A percentile compares a stretch with the other conserved stretches of the same genome.
These are phyloP conservation scores for Colletotrichum tropicale DNA, from an alignment of 2,329 filamentous ascomycete genomes.

Conservation along the genomic window DNA sequence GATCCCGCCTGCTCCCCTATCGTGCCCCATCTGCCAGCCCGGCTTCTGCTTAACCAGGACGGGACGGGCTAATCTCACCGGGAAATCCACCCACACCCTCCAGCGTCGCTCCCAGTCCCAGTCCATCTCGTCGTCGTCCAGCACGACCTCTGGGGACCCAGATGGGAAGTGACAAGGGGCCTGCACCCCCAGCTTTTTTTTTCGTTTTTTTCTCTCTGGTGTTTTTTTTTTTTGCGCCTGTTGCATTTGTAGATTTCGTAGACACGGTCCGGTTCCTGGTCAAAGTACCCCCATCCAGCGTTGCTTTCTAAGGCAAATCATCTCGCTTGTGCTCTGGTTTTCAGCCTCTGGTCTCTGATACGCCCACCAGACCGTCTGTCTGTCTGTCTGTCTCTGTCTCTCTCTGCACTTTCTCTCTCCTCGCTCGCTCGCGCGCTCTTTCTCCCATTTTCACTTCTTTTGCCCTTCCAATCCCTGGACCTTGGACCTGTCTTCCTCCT, in stretches of 20 bases:
- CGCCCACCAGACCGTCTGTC: conserved; percentile 17
- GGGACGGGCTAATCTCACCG: conserved; percentile 46
- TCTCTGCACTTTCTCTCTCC: background rate
- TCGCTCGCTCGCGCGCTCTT: background rate
- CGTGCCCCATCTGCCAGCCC: conserved; percentile 26
- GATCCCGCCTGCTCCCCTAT: conserved; percentile 29
- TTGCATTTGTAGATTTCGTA: conserved; percentile 3
- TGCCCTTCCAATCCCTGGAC: background rate
- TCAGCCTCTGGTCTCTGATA: conserved; percentile 46
- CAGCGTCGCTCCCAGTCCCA: conserved; percentile 1
- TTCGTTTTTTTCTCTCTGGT: background rate
- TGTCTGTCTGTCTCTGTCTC: conserved; percentile 21
- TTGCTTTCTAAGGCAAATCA: conserved; percentile 52
- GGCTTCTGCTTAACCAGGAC: conserved; percentile 18
- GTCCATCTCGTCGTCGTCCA: background rate
- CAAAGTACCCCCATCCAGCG: conserved; percentile 33
- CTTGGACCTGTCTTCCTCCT: background rate
- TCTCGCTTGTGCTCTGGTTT: conserved; percentile 52
- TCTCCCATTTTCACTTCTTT: background rate
- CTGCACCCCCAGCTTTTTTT: background rate
- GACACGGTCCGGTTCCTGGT: conserved; percentile 27
- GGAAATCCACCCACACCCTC: conserved; percentile 44
- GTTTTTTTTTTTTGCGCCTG: background rate
- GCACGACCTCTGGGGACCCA: background rate
- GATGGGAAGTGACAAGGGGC: background rate